phyloP scores from a whole-genome alignment of 306 rosid genomes.

The Ziziphus jujuba region DNA sequence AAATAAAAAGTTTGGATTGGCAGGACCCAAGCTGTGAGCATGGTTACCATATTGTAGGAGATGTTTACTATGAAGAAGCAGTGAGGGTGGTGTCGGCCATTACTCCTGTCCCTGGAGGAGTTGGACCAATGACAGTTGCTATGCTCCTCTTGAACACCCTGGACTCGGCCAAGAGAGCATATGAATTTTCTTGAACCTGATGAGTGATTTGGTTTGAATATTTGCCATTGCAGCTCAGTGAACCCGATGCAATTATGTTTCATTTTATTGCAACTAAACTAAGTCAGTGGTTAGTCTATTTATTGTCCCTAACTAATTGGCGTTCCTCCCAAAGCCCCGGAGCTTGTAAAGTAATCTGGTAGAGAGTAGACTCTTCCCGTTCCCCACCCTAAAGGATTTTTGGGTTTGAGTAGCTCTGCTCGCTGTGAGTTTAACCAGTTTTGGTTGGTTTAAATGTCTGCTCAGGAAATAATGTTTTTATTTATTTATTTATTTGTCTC shows the following conservation, averaged over 20 bases:
- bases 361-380: too few species aligned
- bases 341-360: too few species aligned
- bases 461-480: too few species aligned
- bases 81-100: conserved; percentile 62
- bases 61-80: conserved; percentile 84
- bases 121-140: conserved; percentile 89
- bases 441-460: not conserved
- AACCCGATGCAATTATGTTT: not conserved
- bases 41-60: conserved; percentile 71
- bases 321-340: too few species aligned
- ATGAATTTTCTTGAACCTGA: conserved; percentile 38
- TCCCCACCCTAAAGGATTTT: too few species aligned
- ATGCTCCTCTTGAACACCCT: conserved; percentile 82
- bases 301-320: too few species aligned
- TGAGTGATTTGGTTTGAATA: not conserved
- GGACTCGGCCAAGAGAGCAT: conserved; percentile 67
- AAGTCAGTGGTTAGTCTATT: too few species aligned
- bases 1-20: not conserved
- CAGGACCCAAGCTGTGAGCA: conserved; percentile 68
- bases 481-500: too few species aligned
- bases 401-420: too few species aligned
- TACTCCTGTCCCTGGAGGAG: conserved; percentile 95
- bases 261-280: not conserved
- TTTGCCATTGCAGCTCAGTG: not conserved
- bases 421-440: not conserved